Base-by-base conservation (phyloP, 768 basidiomycete genomes). In the Filobasidium wieringae region DNA sequence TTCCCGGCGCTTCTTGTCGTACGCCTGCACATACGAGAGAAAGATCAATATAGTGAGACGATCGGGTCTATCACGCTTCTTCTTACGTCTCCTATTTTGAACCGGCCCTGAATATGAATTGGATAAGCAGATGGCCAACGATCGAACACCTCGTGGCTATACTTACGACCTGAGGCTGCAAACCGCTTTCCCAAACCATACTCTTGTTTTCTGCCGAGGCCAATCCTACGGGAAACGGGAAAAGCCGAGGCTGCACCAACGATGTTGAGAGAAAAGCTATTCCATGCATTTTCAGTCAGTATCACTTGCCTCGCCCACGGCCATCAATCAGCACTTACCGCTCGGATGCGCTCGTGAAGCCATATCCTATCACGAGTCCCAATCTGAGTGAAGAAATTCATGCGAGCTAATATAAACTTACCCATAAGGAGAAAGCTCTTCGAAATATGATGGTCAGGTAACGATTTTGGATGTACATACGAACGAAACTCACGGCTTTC, bases 301-400 rank as follows among this genome's bases (percentile, higher is more conserved):
- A 24, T 8, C 36, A 37, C 11, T 37, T 37, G n/a, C 36, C 36
- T 9, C 36, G 36, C 11, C 36, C 9, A n/a, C 36, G 36, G 11
- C 11, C 36, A 37, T 37, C 36, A n/a, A n/a, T n/a, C n/a, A n/a
- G 9, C n/a, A 50, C 49, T 36, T 50, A 55, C 59, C 55, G 36
- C 60, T 61, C 9, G 60, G 60, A 53, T 61, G 60, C 4, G 60
- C 60, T 45, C 60, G 49, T 17, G 55, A 55, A 9, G 60, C 60
- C 5, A 51, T 34, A 33, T 61, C 60, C 60, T 57, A 24, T 9
- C 12, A 0, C 27, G 19, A 19, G n/a, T 51, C 12, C 14, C 50
- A 12, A 24, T 12, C 29, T 14, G 1, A 24, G 29, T 33, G 24
- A 14, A 17, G 8, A 29, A 47, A 29, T 7, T n/a, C n/a, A n/a